Evolutionary conservation across 306 rosid species (phyloP).

Genomic region (Cucumis cinereus): DNA sequence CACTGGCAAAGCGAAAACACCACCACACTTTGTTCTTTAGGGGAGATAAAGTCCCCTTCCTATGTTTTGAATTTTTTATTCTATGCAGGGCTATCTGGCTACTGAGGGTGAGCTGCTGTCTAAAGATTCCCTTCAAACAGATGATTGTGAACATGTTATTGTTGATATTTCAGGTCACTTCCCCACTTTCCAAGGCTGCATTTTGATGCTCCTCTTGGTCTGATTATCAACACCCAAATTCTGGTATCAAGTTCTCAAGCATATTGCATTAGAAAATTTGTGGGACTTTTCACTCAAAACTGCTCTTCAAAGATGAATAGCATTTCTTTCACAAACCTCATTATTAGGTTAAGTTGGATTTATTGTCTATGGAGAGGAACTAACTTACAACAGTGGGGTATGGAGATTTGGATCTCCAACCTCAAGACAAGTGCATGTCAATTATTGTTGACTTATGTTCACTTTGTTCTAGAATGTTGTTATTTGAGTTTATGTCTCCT

Average conservation of each 20-base stretch:
- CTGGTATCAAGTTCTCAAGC: neutral
- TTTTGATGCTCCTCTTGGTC: neutral
- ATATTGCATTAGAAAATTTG: neutral
- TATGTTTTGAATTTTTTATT: neutral
- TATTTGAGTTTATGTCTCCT: neutral
- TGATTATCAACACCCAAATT: neutral
- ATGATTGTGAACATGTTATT: neutral
- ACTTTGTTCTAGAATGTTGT: neutral
- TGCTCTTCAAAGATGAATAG: neutral
- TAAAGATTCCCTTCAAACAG: constrained; percentile 7
- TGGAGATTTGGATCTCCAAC: neutral
- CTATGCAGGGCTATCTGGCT: neutral
- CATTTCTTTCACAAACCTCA: neutral
- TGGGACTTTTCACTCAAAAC: neutral
- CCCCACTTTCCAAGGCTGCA: neutral
- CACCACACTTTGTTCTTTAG: constrained; percentile 4
- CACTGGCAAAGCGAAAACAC: constrained; percentile 9
- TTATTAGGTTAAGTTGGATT: neutral
- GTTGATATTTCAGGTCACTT: constrained; percentile 1
- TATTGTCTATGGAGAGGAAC: too few species aligned
- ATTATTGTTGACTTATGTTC: too few species aligned
- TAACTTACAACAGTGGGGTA: neutral
- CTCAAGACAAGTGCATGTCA: neutral
- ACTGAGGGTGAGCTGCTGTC: neutral
- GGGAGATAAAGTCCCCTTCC: constrained; percentile 3